These are phyloP conservation scores for Calonectria naviculata DNA, from an alignment of 2,329 filamentous ascomycete genomes.

Conservation along the genomic window DNA sequence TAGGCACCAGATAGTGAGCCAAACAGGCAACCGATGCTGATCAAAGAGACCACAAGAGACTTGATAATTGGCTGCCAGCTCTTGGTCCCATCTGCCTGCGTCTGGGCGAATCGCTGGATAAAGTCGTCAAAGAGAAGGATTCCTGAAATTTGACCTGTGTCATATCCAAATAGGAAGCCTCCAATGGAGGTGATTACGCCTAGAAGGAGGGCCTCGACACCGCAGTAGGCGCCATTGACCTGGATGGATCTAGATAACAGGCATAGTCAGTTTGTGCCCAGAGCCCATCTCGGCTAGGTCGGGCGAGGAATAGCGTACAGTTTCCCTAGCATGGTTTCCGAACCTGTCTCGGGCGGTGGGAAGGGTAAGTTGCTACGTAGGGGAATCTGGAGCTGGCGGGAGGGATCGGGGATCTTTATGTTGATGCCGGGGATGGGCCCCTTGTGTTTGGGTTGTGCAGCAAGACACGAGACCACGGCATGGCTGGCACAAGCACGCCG, in stretches of 20 bases:
- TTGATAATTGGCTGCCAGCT: slow-evolving; percentile 55
- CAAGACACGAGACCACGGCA: neutral
- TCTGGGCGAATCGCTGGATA: slow-evolving; percentile 64
- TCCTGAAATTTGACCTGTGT: slow-evolving; percentile 69
- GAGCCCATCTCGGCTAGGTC: neutral
- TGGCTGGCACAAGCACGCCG: slow-evolving; percentile 18
- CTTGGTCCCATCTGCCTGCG: slow-evolving; percentile 50
- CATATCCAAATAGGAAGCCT: slow-evolving; percentile 73
- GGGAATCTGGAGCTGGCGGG: slow-evolving; percentile 12
- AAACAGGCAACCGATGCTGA: slow-evolving; percentile 66
- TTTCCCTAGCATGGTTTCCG: slow-evolving; percentile 39
- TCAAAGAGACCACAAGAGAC: slow-evolving; percentile 66
- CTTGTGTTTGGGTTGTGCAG: slow-evolving; percentile 1
- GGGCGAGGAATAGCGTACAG: slow-evolving; percentile 23
- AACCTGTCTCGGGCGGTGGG: slow-evolving; percentile 21
- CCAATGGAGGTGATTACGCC: slow-evolving; percentile 67
- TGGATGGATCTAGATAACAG: slow-evolving; percentile 48
- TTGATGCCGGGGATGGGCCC: neutral
- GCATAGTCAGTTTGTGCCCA: slow-evolving; percentile 7
- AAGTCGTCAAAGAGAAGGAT: slow-evolving; percentile 65
- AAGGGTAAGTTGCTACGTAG: neutral
- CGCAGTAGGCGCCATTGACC: slow-evolving; percentile 56
- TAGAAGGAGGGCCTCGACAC: slow-evolving; percentile 54
- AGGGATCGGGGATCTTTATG: slow-evolving; percentile 34
- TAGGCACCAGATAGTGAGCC: slow-evolving; percentile 65